phyloP scores from a whole-genome alignment of 495 filamentous ascomycete species.

The Astrothelium subdiscretum region DNA sequence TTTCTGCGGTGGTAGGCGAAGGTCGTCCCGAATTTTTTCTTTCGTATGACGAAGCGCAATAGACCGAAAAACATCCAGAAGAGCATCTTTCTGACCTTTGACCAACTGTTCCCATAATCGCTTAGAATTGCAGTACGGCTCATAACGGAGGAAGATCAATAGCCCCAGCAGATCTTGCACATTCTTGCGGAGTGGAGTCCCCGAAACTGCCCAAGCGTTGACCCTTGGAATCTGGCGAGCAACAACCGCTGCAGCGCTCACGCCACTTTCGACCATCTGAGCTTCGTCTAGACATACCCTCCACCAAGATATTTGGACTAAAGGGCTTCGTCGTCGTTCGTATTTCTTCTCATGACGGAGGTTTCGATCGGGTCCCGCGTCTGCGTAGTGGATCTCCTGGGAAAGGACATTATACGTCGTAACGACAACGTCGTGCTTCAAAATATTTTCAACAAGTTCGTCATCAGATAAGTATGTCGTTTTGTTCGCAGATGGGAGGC shows the following conservation, averaged over 20 bases:
- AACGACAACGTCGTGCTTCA: slow-evolving; percentile 64
- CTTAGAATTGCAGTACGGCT: slow-evolving; percentile 55
- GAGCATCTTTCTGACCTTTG: slow-evolving; percentile 43
- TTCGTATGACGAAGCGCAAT: slow-evolving; percentile 83
- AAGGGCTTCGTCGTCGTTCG: slow-evolving; percentile 55
- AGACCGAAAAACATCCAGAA: slow-evolving; percentile 51
- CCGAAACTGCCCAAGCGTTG: slow-evolving; percentile 88
- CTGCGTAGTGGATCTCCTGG: slow-evolving; percentile 64
- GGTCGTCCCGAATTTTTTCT: slow-evolving; percentile 59
- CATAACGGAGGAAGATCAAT: slow-evolving; percentile 65
- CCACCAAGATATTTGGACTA: slow-evolving; percentile 81
- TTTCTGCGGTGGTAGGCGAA: slow-evolving; percentile 62
- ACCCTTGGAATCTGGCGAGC: slow-evolving; percentile 68
- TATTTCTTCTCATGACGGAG: slow-evolving; percentile 58
- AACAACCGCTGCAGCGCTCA: slow-evolving; percentile 70
- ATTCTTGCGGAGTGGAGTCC: slow-evolving; percentile 75
- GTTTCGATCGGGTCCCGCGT: slow-evolving; percentile 48
- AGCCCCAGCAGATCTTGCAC: slow-evolving; percentile 59
- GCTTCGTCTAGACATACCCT: slow-evolving; percentile 88
- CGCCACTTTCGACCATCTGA: slow-evolving; percentile 85
- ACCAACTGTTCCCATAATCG: slow-evolving; percentile 58
- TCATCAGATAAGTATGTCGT: slow-evolving; percentile 23
- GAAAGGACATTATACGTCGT: slow-evolving; percentile 76
- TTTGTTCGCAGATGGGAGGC: slow-evolving; percentile 19
- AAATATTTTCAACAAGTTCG: slow-evolving; percentile 39